Evolutionary conservation across 176 grass and related monocot genomes (phyloP).

Genomic region (Ampelocalamus luodianensis): DNA sequence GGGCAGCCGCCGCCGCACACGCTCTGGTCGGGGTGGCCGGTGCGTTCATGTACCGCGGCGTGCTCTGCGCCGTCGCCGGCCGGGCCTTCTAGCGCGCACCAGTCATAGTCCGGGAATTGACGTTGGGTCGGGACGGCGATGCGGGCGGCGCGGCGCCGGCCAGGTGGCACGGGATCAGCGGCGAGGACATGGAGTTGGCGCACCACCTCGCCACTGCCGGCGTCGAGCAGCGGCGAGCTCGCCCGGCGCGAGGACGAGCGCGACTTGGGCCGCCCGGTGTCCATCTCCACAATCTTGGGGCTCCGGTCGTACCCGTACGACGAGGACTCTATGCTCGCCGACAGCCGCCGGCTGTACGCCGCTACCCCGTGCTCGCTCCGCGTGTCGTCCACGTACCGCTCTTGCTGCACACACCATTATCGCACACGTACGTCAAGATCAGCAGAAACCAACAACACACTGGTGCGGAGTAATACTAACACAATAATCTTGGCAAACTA

Average conservation of each 20-base stretch:
- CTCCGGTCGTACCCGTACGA: conserved; percentile 78
- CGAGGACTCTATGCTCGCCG: conserved; percentile 73
- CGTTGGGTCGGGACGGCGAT: conserved; percentile 59
- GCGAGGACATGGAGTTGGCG: conserved; percentile 49
- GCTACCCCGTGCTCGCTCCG: conserved; percentile 68
- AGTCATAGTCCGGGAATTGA: conserved; percentile 66
- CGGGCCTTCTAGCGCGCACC: conserved; percentile 68
- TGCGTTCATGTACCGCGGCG: conserved; percentile 66
- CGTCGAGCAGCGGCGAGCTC: conserved; percentile 51
- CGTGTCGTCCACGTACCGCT: conserved; percentile 65
- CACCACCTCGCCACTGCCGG: conserved; percentile 37
- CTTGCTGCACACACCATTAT: conserved; percentile 49
- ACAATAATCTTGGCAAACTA: not conserved
- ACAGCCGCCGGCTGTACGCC: conserved; percentile 65
- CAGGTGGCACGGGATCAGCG: conserved; percentile 47
- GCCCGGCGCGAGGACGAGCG: conserved; percentile 72
- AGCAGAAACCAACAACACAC: not conserved
- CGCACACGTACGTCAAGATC: not conserved
- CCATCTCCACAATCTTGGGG: conserved; percentile 95
- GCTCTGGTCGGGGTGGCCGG: conserved; percentile 77
- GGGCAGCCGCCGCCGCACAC: conserved; percentile 39
- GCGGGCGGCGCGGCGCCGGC: conserved; percentile 38
- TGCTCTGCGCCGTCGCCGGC: conserved; percentile 83
- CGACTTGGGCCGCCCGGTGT: conserved; percentile 79
- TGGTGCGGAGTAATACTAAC: not conserved